Conservation (phyloP, 495 filamentous ascomycete genomes). For the Thozetella sp. region DNA sequence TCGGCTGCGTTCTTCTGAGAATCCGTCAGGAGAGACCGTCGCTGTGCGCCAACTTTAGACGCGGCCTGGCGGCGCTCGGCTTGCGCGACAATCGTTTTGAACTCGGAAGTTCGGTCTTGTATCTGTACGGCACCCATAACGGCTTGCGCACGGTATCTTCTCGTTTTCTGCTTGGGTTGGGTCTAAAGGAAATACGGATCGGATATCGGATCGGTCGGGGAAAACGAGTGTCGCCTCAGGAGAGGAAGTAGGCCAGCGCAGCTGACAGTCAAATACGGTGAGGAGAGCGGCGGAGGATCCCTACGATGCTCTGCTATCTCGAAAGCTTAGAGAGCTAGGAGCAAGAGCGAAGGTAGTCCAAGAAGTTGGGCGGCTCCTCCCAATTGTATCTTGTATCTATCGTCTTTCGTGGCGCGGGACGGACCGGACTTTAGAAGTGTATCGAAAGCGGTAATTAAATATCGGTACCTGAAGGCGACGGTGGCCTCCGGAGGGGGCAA, state of each 20-base stretch:
- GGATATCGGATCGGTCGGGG: neutral
- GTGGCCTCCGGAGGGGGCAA: too few relatives aligned
- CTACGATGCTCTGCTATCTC: too few relatives aligned
- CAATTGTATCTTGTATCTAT: too few relatives aligned
- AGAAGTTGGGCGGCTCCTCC: too few relatives aligned
- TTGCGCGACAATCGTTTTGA: slow-evolving; percentile 83
- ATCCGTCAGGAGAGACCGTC: slow-evolving; percentile 78
- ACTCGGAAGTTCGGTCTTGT: slow-evolving; percentile 95
- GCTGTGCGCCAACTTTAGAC: slow-evolving; percentile 73
- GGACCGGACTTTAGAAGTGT: neutral
- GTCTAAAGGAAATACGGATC: neutral
- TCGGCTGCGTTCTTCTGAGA: slow-evolving; percentile 71
- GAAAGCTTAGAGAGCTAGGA: too few relatives aligned
- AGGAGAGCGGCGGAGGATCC: too few relatives aligned
- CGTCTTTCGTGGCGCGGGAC: neutral
- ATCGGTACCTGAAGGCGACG: neutral
- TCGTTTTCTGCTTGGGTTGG: too few relatives aligned
- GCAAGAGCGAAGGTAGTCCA: too few relatives aligned
- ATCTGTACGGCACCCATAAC: slow-evolving; percentile 68
- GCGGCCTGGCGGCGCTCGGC: slow-evolving; percentile 73
- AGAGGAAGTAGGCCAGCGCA: neutral
- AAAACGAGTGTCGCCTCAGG: neutral
- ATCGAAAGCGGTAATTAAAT: neutral
- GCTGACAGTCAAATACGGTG: neutral
- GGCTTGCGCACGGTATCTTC: slow-evolving; percentile 8